These are phyloP conservation scores for Elaeis guineensis DNA, from an alignment of 176 grass and related monocot genomes.

Conservation along the genomic window DNA sequence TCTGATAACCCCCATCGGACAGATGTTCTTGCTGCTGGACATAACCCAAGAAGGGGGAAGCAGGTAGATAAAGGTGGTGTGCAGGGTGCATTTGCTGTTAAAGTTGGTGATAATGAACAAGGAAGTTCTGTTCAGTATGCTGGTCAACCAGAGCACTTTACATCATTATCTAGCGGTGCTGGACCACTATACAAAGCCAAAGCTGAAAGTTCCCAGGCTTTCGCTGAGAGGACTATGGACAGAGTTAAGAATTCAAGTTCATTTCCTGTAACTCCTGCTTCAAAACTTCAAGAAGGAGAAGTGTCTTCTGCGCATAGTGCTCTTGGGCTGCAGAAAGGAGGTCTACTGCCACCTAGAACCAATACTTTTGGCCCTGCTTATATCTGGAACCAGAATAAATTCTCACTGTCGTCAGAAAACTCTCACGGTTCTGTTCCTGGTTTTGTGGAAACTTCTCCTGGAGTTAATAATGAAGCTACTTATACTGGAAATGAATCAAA, in stretches of 20 bases:
- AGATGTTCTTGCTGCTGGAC: constrained; percentile 47
- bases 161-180: constrained; percentile 38
- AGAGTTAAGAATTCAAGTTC: constrained; percentile 38
- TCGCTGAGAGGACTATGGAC: constrained; percentile 43
- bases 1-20: constrained; percentile 65
- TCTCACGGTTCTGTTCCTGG: constrained; percentile 57
- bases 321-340: constrained; percentile 61
- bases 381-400: constrained; percentile 68
- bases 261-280: constrained; percentile 40
- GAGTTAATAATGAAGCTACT: constrained; percentile 51
- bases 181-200: constrained; percentile 35
- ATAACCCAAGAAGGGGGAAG: constrained; percentile 72
- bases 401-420: constrained; percentile 40
- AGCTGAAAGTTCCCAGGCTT: constrained; percentile 31
- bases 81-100: constrained; percentile 39
- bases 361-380: constrained; percentile 61
- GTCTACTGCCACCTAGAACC: constrained; percentile 34
- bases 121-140: constrained; percentile 40
- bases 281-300: constrained; percentile 51
- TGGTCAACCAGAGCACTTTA: constrained; percentile 23
- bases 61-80: constrained; percentile 39
- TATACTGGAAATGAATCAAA: constrained; percentile 19
- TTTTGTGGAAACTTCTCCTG: constrained; percentile 41
- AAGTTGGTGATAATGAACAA: constrained; percentile 44
- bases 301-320: constrained; percentile 42